phyloP scores from a whole-genome alignment of 2,329 filamentous ascomycete species.

The Thielaviopsis musarum region DNA sequence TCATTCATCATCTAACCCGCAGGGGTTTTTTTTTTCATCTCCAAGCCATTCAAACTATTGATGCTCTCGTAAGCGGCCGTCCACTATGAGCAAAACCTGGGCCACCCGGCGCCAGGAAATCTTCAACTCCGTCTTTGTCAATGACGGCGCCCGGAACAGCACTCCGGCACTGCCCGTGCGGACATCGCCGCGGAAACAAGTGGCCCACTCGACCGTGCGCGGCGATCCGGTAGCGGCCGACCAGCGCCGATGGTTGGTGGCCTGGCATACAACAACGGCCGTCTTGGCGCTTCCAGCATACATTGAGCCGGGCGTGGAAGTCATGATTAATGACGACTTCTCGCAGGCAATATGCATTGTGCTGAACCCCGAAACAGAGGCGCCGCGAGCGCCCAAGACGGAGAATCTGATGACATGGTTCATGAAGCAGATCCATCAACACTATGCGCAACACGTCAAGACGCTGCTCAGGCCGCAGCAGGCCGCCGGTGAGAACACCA shows the following conservation, averaged over 20 bases:
- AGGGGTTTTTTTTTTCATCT: neutral
- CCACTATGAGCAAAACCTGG: slow-evolving; percentile 9
- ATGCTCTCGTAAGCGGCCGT: neutral
- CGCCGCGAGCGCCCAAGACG: slow-evolving; percentile 34
- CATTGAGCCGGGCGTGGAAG: slow-evolving; percentile 34
- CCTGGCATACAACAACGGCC: slow-evolving; percentile 45
- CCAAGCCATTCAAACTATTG: neutral
- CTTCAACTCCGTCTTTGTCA: slow-evolving; percentile 39
- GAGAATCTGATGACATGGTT: slow-evolving; percentile 45
- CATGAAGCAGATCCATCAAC: slow-evolving; percentile 40
- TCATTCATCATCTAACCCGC: neutral
- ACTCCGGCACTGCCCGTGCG: slow-evolving; percentile 5
- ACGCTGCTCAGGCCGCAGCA: slow-evolving; percentile 42
- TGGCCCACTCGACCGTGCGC: neutral
- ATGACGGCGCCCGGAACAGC: slow-evolving; percentile 24
- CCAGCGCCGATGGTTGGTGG: slow-evolving; percentile 41
- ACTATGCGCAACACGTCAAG: slow-evolving; percentile 43
- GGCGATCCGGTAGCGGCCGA: slow-evolving; percentile 20
- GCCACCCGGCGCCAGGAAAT: slow-evolving; percentile 29
- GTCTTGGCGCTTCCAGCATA: slow-evolving; percentile 39
- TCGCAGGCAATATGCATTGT: slow-evolving; percentile 36
- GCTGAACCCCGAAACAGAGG: slow-evolving; percentile 27
- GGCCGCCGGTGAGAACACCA: slow-evolving; percentile 24
- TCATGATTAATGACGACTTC: slow-evolving; percentile 33
- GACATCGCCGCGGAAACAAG: slow-evolving; percentile 8